Base-by-base conservation (phyloP, 2,329 filamentous ascomycete genomes). In the Plectosphaerella sp. region DNA sequence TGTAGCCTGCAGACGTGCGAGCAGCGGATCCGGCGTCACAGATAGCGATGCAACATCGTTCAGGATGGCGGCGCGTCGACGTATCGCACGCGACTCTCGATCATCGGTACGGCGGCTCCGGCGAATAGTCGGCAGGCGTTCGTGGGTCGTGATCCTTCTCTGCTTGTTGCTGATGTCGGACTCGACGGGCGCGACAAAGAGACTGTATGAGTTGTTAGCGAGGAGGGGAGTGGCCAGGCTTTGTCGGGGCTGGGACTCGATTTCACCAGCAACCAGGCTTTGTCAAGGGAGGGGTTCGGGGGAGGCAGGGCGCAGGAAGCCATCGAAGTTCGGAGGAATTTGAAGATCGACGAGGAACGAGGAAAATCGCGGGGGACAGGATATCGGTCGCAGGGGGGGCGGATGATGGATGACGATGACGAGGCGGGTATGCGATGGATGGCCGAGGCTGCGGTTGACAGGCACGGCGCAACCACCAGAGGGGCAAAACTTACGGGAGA, bases 151-250 rank as follows among this genome's bases (percentile, higher is more conserved):
- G 35, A 11, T 60, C 54, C 42, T 56, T 55, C 54, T 66, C 58
- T 24, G 66, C 56, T 73, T 74, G 46, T 63, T 58, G 14, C 65
- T 59, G 45, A 74, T 51, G 54, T 76, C 72, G 47, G 74, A 74
- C 58, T 75, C 71, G 57, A 74, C 68, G 35, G 72, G 73, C 37
- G 74, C 72, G 50, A 76, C 61, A 56, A 76, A 78, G 33, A 78
- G 64, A 56, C 76, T 78, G 55, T 41, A 18, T n/a, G 11, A 37
- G 11, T 22, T 12, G 53, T 59, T 51, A 63, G 58, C 45, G 36
- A 22, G 10, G 28, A 50, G 45, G 45, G 54, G 41, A 39, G 28
- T 45, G 22, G 53, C 43, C 41, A 12, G 41, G 10, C 41, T 5
- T 33, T 33, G 28, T 33, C 8, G 11, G 28, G 28, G 28, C 8